These are phyloP conservation scores for Alternaria longipes DNA, from an alignment of 2,329 filamentous ascomycete species.

Conservation along the genomic window DNA sequence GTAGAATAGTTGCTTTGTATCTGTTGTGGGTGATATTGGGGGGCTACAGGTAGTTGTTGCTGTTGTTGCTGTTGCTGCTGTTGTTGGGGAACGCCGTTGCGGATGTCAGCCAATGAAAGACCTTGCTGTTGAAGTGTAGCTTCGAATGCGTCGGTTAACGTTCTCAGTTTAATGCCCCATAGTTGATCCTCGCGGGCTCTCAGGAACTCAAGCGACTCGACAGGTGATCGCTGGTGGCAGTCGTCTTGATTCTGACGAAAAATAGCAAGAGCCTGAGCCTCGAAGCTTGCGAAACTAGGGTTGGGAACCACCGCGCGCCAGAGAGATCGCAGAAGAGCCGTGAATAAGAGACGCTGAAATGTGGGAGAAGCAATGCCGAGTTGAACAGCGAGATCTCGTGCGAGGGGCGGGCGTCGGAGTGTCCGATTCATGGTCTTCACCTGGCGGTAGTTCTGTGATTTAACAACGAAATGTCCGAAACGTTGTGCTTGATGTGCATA, in stretches of 20 bases:
- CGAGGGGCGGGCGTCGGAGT: constrained; percentile 62
- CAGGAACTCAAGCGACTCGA: background rate
- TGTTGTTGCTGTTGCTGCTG: constrained; percentile 5
- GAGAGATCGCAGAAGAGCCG: constrained; percentile 58
- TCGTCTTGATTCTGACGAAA: constrained; percentile 21
- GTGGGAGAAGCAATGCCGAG: constrained; percentile 61
- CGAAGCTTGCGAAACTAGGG: constrained; percentile 9
- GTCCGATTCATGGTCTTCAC: constrained; percentile 29
- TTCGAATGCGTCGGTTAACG: constrained; percentile 9
- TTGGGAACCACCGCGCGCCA: constrained; percentile 31
- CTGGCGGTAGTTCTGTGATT: constrained; percentile 33
- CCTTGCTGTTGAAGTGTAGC: background rate
- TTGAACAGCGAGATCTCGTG: constrained; percentile 62
- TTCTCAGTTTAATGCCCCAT: constrained; percentile 14
- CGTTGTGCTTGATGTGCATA: constrained; percentile 47
- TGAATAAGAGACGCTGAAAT: constrained; percentile 65
- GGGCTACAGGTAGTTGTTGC: background rate
- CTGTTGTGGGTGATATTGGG: background rate
- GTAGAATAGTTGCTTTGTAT: background rate
- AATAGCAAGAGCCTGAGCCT: constrained; percentile 9
- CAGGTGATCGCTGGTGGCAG: constrained; percentile 5
- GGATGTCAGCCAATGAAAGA: background rate
- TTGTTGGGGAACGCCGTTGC: background rate
- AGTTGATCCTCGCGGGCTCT: constrained; percentile 10
- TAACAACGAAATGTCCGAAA: constrained; percentile 54